Conservation (phyloP, 2,329 filamentous ascomycete genomes). For the Pyricularia sp. region DNA sequence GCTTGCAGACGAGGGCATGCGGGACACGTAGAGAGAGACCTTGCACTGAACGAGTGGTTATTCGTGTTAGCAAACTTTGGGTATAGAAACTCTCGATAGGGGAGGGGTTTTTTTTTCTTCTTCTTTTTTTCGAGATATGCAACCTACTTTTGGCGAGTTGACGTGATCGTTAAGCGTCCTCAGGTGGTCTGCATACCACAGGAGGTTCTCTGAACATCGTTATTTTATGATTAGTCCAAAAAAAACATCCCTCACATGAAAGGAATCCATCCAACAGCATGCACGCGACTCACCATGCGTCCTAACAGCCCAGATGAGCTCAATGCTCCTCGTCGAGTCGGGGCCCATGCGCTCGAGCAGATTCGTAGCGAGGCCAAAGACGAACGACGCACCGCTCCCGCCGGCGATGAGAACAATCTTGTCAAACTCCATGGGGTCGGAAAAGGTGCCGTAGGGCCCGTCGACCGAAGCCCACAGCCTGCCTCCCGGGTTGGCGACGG, state of each 20-base stretch:
- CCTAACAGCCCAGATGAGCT: constrained; percentile 36
- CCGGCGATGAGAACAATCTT: constrained; percentile 46
- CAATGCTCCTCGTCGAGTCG: constrained; percentile 23
- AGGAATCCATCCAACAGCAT: no score
- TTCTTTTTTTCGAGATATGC: background rate
- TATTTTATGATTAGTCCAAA: background rate
- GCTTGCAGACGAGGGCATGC: constrained; percentile 7
- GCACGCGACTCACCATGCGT: constrained; percentile 25
- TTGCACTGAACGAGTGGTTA: constrained; percentile 6
- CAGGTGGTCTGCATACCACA: constrained; percentile 26
- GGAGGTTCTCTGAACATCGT: constrained; percentile 14
- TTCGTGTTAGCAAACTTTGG: constrained; percentile 9
- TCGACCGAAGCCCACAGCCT: constrained; percentile 39
- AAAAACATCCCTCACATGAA: background rate
- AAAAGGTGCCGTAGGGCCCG: constrained; percentile 44
- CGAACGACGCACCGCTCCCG: constrained; percentile 48
- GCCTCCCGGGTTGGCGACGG: constrained; percentile 33
- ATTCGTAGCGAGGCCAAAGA: constrained; percentile 33
- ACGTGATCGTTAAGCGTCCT: constrained; percentile 23
- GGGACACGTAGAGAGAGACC: constrained; percentile 25
- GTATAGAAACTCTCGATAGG: no score
- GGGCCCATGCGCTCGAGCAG: constrained; percentile 28
- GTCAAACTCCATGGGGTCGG: constrained; percentile 37
- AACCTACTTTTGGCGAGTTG: constrained; percentile 18
- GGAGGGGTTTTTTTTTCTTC: no score